Evolutionary conservation across 139 green algal species (phyloP), one percentile per base, ranked within the genome.

Genomic region (Marvania coccoides): DNA sequence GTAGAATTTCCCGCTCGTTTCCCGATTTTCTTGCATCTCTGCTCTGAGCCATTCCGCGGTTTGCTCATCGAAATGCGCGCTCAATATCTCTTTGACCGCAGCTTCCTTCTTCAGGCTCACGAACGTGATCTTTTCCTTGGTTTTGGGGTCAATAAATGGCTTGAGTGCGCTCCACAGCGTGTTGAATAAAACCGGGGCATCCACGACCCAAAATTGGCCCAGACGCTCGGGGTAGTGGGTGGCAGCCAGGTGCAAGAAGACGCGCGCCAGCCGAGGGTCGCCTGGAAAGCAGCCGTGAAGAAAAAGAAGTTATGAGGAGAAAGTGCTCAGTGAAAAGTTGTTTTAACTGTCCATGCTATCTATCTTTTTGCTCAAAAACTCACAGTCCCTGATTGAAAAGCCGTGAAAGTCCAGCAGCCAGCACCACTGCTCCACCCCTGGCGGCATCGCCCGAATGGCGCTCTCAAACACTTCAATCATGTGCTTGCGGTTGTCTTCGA

Each of bases 321-420:
- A 14, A 15, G 35, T 19, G 12, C 48, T 36, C 58, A 26, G 28
- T 28, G 51, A 36, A 42, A 67, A 67, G 42, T 67, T 42, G 40
- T 67, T 67, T 26, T 58, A 42, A 39, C 60, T 61, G 54, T 58
- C 28, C 8, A 13, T 15, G 19, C 12, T 31, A n/a, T 33, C 10
- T 10, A 57, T 10, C 26, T 57, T 15, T n/a, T 33, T 57, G 47
- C 53, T n/a, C n/a, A n/a, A n/a, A n/a, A n/a, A n/a, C n/a, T n/a
- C n/a, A 33, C 62, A 70, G 51, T 87, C 80, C 6, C 36, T n/a
- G 29, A 83, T 34, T 42, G 66, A 70, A 67, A 90, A 88, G 7
- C 85, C 85, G 45, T 85, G 73, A 63, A 92, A 88, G 61, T 92
- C 86, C 34, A 78, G 78, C 26, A 88, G 63, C 81, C 85, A 93